Percentiles rank a stretch among this genome's conserved stretches.
Conservation (phyloP, 768 basidiomycete species). For the Lentinula edodes region DNA sequence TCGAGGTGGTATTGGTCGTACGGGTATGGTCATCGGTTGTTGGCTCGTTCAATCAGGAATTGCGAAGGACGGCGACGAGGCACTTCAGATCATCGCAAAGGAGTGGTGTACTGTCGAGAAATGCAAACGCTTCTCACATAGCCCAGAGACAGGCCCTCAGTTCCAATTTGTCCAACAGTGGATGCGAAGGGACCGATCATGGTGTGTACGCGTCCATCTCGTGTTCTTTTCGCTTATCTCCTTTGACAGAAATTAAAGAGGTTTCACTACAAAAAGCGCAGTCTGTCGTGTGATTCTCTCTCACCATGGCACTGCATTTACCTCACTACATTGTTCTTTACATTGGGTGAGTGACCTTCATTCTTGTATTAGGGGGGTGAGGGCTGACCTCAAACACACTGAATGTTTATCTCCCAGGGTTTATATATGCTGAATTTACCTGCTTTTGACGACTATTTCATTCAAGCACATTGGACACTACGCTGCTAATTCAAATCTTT, state of each 20-base stretch:
- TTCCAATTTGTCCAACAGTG: conserved; percentile 54
- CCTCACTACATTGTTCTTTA: not conserved
- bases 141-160: conserved; percentile 77
- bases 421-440: not conserved
- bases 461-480: not conserved
- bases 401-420: not conserved
- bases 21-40: conserved; percentile 61
- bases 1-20: conserved; percentile 71
- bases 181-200: not conserved
- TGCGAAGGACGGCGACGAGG: conserved; percentile 59
- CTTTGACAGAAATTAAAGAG: not conserved
- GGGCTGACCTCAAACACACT: not conserved
- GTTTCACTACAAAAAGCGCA: not conserved
- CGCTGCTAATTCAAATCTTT: not conserved
- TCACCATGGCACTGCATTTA: no score
- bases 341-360: not conserved
- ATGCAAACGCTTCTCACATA: conserved; percentile 67
- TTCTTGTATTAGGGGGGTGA: not conserved
- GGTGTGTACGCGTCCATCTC: not conserved
- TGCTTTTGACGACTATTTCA: not conserved
- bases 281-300: not conserved
- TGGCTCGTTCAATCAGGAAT: conserved; percentile 68
- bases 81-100: conserved; percentile 55
- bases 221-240: no score
- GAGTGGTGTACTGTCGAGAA: conserved; percentile 79